A percentile compares a stretch with the other conserved stretches of the same genome.
These are phyloP conservation scores for Cytidiella melzeri DNA, from an alignment of 768 basidiomycete species.

Conservation along the genomic window DNA sequence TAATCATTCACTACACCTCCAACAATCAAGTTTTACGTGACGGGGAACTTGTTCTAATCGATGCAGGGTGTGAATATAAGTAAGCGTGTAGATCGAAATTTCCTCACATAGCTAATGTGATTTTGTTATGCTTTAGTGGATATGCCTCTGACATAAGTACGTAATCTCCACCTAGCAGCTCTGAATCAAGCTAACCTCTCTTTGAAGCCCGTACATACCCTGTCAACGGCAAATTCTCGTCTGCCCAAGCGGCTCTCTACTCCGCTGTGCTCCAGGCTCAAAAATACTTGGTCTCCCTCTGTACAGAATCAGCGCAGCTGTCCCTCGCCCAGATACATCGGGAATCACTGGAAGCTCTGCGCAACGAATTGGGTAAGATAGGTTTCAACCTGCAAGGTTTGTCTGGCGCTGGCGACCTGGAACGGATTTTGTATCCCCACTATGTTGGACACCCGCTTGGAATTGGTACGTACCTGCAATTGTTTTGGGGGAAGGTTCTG, in stretches of 20 bases:
- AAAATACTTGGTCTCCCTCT: conserved; percentile 57
- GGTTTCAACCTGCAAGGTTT: conserved; percentile 57
- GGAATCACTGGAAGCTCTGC: conserved; percentile 58
- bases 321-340: conserved; percentile 76
- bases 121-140: conserved; percentile 41
- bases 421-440: conserved; percentile 82
- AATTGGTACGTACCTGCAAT: conserved; percentile 50
- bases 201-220: conserved; percentile 82
- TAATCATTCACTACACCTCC: conserved; percentile 91
- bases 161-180: conserved; percentile 16
- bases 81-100: conserved; percentile 29
- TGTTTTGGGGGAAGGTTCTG: neutral
- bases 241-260: conserved; percentile 82
- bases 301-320: conserved; percentile 48
- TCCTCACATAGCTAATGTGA: neutral
- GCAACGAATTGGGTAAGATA: conserved; percentile 68
- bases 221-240: conserved; percentile 71
- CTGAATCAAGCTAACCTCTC: conserved; percentile 2
- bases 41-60: conserved; percentile 77
- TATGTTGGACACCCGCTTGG: conserved; percentile 90
- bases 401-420: conserved; percentile 46
- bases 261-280: conserved; percentile 67
- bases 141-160: conserved; percentile 93
- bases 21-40: conserved; percentile 75
- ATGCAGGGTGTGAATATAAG: conserved; percentile 93